Evolutionary conservation across 441 rosid species (phyloP).

Genomic region (Breynia disticha): DNA sequence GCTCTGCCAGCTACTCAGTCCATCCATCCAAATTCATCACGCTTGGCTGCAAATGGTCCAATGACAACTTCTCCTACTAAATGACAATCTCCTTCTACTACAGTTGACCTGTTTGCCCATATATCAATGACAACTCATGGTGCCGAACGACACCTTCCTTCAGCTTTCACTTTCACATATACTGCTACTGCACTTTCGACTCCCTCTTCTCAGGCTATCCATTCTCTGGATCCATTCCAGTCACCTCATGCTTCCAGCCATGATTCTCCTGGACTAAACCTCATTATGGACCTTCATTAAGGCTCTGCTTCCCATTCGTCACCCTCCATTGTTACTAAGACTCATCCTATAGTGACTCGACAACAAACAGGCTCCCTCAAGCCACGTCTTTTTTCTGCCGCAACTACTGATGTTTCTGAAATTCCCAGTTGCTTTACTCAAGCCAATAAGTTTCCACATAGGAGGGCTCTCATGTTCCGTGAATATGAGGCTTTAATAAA

Average conservation of each 20-base stretch:
- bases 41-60: too few species aligned
- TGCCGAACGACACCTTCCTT: too few species aligned
- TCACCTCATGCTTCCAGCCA: too few species aligned
- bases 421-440: background rate
- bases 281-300: background rate
- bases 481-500: too few species aligned
- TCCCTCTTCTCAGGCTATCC: background rate
- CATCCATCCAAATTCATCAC: too few species aligned
- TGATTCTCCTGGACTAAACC: background rate
- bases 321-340: background rate
- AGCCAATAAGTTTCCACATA: background rate
- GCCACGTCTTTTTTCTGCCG: background rate
- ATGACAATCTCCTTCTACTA: too few species aligned
- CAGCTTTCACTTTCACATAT: too few species aligned
- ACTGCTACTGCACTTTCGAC: too few species aligned
- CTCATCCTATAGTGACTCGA: background rate
- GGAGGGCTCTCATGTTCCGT: constrained; percentile 1
- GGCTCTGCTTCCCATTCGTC: background rate
- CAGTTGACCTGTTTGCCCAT: background rate
- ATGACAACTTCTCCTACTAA: too few species aligned
- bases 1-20: too few species aligned
- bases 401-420: background rate
- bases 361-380: background rate
- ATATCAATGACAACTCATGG: too few species aligned
- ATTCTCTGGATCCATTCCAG: too few species aligned